Base-by-base conservation (phyloP, 2,329 filamentous ascomycete species). In the Endoconidiophora laricicola region DNA sequence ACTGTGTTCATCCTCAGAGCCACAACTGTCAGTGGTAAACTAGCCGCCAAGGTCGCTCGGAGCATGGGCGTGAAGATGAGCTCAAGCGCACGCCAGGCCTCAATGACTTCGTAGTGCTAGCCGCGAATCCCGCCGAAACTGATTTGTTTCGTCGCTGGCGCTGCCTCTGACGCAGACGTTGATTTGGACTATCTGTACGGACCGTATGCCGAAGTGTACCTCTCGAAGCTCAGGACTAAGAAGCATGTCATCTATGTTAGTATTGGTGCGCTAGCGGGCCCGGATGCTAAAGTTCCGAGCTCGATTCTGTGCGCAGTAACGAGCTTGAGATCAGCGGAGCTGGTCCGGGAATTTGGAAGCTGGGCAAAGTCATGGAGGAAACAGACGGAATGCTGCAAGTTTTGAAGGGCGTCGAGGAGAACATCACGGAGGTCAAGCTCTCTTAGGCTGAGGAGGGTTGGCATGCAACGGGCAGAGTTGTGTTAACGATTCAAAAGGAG, bases 131-230 rank as follows among this genome's bases (percentile, higher is more conserved):
- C 14, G 23, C 26, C 6, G 37, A 22, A 7, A 16, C 26, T 20
- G 7, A 53, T 16, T 48, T 46, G n/a, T 42, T 29, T 43, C 14
- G 14, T 5, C 10, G 50, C 69, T 0, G 66, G 63, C 1, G 65
- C 68, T 36, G 68, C 69, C 29, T 33, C 26, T 33, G 26, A 33
- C 26, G 26, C 26, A 2, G 73, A 78, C 54, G 64, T 78, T 2
- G 65, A 78, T 3, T 61, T 79, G 1, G 74, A 79, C 56, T 79
- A 76, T 56, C 60, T 79, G 6, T 77, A 72, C 59, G 74, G 74
- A 0, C 61, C 65, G 0, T 63, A 67, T 14, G 59, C 67, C 0
- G 55, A 63, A 9, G 64, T 66, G 4, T 58, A 71, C 7, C 60
- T 76, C 6, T 56, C 59, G 4, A 64, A 63, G 3, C 57, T 74